Percentiles rank a stretch among this genome's conserved stretches.
Evolutionary conservation across 768 basidiomycete genomes (phyloP).

Genomic region (Chalciporus sphaerocephalus): DNA sequence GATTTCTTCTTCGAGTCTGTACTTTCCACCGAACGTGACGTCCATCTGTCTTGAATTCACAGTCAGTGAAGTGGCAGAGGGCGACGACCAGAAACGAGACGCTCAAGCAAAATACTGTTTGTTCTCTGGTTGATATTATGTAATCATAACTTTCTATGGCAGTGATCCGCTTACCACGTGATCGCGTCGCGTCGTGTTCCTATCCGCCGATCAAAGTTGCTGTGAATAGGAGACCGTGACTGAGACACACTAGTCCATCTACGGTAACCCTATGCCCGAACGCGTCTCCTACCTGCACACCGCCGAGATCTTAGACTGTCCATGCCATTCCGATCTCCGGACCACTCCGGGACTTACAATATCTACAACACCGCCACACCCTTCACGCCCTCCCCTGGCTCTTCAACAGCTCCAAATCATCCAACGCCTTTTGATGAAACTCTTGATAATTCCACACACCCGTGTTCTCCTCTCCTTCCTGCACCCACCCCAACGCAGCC

Average conservation of each 20-base stretch:
- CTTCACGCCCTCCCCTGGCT: conserved; percentile 16
- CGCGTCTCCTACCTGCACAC: too few species aligned
- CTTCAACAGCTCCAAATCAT: conserved; percentile 22
- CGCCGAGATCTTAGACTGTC: too few species aligned
- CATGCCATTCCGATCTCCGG: too few species aligned
- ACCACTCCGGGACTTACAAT: too few species aligned
- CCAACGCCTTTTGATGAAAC: conserved; percentile 24
- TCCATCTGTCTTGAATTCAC: conserved; percentile 25
- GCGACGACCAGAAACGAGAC: conserved; percentile 7
- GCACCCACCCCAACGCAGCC: conserved; percentile 38
- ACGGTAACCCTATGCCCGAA: neutral
- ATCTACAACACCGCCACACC: neutral
- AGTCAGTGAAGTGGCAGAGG: conserved; percentile 11
- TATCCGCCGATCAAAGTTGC: too few species aligned
- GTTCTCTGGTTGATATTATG: conserved; percentile 21
- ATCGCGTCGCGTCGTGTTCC: conserved; percentile 27
- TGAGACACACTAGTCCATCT: neutral
- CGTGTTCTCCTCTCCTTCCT: conserved; percentile 34
- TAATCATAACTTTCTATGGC: conserved; percentile 14
- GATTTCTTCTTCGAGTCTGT: conserved; percentile 74
- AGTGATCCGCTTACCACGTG: conserved; percentile 19
- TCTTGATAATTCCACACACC: conserved; percentile 28
- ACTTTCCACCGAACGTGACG: conserved; percentile 66
- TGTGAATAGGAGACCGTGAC: too few species aligned
- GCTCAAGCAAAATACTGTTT: neutral